A percentile compares a stretch with the other conserved stretches of the same genome.
These are phyloP conservation scores for Aspergillus aculeatinus DNA, from an alignment of 2,329 filamentous ascomycete genomes.

Conservation along the genomic window DNA sequence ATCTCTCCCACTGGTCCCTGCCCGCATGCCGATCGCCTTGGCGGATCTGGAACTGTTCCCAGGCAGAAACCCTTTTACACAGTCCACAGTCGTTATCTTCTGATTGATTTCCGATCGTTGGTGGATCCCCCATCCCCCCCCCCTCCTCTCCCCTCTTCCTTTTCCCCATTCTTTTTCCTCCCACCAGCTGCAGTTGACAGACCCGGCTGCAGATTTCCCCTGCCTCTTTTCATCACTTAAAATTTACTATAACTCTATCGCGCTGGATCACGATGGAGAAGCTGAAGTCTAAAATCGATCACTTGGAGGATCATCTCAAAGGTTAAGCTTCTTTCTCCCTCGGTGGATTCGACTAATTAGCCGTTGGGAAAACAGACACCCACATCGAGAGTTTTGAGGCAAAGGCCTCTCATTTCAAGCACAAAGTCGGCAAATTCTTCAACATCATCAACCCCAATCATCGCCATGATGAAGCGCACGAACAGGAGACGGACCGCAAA, in stretches of 20 bases:
- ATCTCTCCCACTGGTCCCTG: neutral
- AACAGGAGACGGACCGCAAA: constrained; percentile 79
- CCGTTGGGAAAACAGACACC: constrained; percentile 26
- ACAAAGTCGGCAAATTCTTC: constrained; percentile 63
- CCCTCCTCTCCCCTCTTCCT: neutral
- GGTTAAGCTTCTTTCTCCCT: constrained; percentile 17
- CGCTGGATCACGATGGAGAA: constrained; percentile 24
- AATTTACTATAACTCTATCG: neutral
- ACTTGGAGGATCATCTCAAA: constrained; percentile 29
- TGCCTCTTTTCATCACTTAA: neutral
- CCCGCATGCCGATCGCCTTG: neutral
- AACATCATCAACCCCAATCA: constrained; percentile 81
- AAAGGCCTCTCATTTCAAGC: constrained; percentile 58
- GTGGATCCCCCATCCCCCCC: neutral
- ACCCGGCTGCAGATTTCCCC: neutral
- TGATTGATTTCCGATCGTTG: neutral
- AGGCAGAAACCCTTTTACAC: neutral
- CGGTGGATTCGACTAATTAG: constrained; percentile 2
- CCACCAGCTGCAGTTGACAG: neutral
- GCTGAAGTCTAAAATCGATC: constrained; percentile 27
- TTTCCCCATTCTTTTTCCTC: constrained; percentile 1
- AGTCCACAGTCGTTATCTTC: neutral
- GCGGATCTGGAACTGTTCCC: constrained; percentile 1
- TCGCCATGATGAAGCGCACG: constrained; percentile 90
- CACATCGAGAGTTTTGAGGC: constrained; percentile 49